Evolutionary conservation across 371 early-diverging fungal genomes (phyloP).

Genomic region (Dentiscutata heterogama): DNA sequence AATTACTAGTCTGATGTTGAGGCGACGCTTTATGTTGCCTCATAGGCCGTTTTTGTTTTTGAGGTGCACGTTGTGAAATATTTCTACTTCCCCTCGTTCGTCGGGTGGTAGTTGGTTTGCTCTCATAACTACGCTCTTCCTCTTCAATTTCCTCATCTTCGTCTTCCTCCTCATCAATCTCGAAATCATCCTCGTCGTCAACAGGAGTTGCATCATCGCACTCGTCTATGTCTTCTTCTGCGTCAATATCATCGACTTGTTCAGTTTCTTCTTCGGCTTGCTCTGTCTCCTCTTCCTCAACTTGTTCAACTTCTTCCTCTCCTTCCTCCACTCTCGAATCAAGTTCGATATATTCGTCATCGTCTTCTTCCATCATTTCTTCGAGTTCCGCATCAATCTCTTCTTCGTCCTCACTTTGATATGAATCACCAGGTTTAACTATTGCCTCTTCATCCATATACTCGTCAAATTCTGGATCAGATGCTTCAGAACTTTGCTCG

Average conservation of each 20-base stretch:
- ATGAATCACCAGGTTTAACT: background rate
- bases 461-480: constrained; percentile 39
- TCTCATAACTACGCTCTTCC: constrained; percentile 35
- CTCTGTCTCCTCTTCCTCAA: background rate
- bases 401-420: constrained; percentile 18
- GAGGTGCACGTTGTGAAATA: background rate
- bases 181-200: background rate
- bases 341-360: constrained; percentile 1
- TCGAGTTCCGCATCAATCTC: constrained; percentile 18
- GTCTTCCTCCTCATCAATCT: background rate
- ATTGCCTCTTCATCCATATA: constrained; percentile 6
- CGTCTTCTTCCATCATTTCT: constrained; percentile 4
- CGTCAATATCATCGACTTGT: background rate
- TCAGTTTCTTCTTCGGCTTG: constrained; percentile 12
- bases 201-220: constrained; percentile 1
- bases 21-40: background rate
- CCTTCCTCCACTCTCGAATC: constrained; percentile 19
- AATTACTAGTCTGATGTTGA: background rate
- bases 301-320: constrained; percentile 22
- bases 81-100: background rate
- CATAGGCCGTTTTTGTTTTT: background rate
- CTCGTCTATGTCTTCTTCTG: constrained; percentile 28
- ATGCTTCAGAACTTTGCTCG: constrained; percentile 4
- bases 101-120: background rate
- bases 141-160: constrained; percentile 21